Percentiles rank a stretch among this genome's conserved stretches.
These are phyloP conservation scores for Rhodotorula diobovata DNA, from an alignment of 768 basidiomycete species.

Conservation along the genomic window DNA sequence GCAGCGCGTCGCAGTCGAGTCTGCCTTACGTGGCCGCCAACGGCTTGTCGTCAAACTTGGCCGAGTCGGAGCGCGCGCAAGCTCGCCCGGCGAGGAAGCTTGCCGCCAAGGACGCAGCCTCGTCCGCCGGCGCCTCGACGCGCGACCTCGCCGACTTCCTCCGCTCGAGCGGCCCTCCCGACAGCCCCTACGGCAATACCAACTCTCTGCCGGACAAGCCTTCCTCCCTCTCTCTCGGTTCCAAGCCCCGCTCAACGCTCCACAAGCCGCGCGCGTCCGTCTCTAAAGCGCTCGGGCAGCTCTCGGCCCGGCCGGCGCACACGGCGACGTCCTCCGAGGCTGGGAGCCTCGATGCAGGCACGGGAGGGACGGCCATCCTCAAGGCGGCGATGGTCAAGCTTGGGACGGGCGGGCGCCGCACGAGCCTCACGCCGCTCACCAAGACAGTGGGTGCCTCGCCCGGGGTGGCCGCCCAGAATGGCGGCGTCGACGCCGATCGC, in stretches of 20 bases:
- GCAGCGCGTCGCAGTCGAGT: neutral
- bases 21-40: neutral
- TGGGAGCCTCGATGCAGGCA: neutral
- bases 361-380: neutral
- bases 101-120: neutral
- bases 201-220: neutral
- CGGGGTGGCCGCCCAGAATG: too few species aligned
- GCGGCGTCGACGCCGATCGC: neutral
- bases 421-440: constrained; percentile 1
- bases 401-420: neutral
- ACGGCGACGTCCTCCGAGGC: neutral
- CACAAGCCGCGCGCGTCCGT: neutral
- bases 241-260: neutral
- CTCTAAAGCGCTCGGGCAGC: neutral
- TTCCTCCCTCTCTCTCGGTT: neutral
- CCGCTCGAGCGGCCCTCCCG: neutral
- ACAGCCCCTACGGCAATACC: neutral
- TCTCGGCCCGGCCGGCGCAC: neutral
- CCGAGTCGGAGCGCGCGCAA: neutral
- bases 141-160: constrained; percentile 28
- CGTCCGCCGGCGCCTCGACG: neutral
- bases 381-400: constrained; percentile 27
- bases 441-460: neutral
- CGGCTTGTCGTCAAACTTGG: neutral
- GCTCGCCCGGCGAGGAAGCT: neutral